These are phyloP conservation scores for Ophiocordyceps robertsii DNA, from an alignment of 2,329 filamentous ascomycete species.

Conservation along the genomic window DNA sequence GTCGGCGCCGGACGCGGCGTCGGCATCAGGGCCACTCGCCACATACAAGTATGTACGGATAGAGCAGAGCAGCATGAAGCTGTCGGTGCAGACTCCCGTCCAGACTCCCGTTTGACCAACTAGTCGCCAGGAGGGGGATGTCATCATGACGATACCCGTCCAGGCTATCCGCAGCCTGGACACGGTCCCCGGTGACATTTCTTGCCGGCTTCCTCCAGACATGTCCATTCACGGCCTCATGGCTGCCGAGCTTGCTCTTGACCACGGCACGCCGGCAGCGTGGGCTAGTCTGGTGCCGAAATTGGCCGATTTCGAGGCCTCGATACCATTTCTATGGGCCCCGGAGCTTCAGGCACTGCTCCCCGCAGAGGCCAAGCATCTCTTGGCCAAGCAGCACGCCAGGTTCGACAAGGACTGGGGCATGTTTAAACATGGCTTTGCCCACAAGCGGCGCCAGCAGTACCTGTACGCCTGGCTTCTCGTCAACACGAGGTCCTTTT, in stretches of 20 bases:
- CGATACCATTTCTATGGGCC: conserved; percentile 25
- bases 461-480: conserved; percentile 38
- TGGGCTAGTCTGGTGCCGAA: conserved; percentile 2
- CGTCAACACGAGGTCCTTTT: conserved; percentile 43
- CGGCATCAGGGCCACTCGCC: no score
- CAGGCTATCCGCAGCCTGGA: conserved; percentile 50
- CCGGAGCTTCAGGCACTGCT: conserved; percentile 25
- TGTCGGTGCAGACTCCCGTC: no score
- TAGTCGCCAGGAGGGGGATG: conserved; percentile 27
- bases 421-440: conserved; percentile 10
- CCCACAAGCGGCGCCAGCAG: conserved; percentile 13
- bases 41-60: no score
- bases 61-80: no score
- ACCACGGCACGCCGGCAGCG: neutral
- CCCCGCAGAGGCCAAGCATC: conserved; percentile 22
- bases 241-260: conserved; percentile 52
- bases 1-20: no score
- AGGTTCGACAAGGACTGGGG: conserved; percentile 25
- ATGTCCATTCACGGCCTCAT: conserved; percentile 59
- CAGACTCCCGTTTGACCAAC: no score
- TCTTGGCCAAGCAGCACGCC: conserved; percentile 38
- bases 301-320: conserved; percentile 1
- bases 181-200: conserved; percentile 41
- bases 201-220: conserved; percentile 34
- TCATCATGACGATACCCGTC: conserved; percentile 52